phyloP scores from a whole-genome alignment of 768 basidiomycete genomes.

The Kwoniella heveanensis region DNA sequence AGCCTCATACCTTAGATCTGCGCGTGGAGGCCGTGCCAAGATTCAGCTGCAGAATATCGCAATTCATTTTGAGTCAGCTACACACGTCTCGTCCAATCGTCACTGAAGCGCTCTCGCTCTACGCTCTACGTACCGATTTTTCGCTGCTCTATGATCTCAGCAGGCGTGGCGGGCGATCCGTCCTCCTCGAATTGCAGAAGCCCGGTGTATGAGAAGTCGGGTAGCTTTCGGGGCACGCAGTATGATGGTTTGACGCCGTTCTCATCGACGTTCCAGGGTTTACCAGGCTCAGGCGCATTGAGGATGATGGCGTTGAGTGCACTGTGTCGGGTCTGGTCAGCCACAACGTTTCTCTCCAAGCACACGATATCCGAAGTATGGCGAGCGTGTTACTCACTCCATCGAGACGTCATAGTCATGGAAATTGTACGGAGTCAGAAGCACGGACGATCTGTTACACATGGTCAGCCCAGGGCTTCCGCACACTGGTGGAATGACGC shows the following conservation, averaged over 20 bases:
- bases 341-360: no score
- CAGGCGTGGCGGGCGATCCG: background rate
- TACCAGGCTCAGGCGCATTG: slow-evolving; percentile 1
- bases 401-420: slow-evolving; percentile 67
- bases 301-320: slow-evolving; percentile 22
- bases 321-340: slow-evolving; percentile 5
- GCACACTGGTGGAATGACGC: background rate
- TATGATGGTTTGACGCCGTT: slow-evolving; percentile 14
- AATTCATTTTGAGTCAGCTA: background rate
- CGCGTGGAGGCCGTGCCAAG: slow-evolving; percentile 16
- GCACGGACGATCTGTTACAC: slow-evolving; percentile 56
- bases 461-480: background rate
- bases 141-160: background rate
- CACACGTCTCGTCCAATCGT: background rate
- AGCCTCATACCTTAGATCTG: background rate
- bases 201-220: slow-evolving; percentile 8
- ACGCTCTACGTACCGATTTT: slow-evolving; percentile 6
- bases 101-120: background rate
- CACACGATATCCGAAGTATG: no score
- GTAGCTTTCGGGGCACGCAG: slow-evolving; percentile 7
- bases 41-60: slow-evolving; percentile 12
- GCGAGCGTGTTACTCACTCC: no score
- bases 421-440: slow-evolving; percentile 67
- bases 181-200: slow-evolving; percentile 4
- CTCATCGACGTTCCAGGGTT: slow-evolving; percentile 17